Base-by-base conservation (phyloP, 2,329 filamentous ascomycete species). In the Alternaria postmessia region DNA sequence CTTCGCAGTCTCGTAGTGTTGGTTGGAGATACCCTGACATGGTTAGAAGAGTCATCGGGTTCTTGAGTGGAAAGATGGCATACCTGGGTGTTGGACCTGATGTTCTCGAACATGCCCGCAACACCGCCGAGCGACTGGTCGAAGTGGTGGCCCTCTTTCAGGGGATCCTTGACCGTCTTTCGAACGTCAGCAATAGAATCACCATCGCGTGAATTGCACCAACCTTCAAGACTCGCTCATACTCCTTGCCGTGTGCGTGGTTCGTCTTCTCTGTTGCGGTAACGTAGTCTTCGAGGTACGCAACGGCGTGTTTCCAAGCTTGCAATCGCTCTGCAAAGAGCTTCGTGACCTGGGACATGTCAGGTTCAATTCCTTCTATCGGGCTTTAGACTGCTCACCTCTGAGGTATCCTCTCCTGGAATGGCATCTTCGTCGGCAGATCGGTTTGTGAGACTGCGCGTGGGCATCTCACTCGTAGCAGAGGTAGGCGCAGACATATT, bases 261-360 rank as follows among this genome's bases (percentile, higher is more conserved):
- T 97, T 90, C 59, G 92, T 85, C 84, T 94, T 97, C 79, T 97
- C 93, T 4, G 93, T 92, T 7, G 91, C 89, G 30, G 83, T 83
- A 72, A 98, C 85, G 78, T 97, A 99, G 52, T 96, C 93, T 80
- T 98, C 93, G 48, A 99, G 85, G 75, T 97, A 94, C 57, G 85
- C 92, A 64, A 93, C 92, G 62, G 94, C 92, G 78, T 98, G 94
- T 79, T 97, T 98, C 93, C 93, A 99, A 47, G 95, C 95, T 73
- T 92, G 91, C 62, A 99, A 85, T 66, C 95, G 89, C 83, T 98
- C 93, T 56, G 90, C 85, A 65, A 99, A 89, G 51, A 98, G 86
- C 75, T 79, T 83, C 44, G 82, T 83, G 41, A 80, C 69, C 59
- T 56, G 11, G 1, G 2, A n/a, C 7, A 5, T 47, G 46, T 69